These are phyloP conservation scores for Kodamaea neixiangensis DNA, from an alignment of 805 yeast genomes.

Conservation along the genomic window DNA sequence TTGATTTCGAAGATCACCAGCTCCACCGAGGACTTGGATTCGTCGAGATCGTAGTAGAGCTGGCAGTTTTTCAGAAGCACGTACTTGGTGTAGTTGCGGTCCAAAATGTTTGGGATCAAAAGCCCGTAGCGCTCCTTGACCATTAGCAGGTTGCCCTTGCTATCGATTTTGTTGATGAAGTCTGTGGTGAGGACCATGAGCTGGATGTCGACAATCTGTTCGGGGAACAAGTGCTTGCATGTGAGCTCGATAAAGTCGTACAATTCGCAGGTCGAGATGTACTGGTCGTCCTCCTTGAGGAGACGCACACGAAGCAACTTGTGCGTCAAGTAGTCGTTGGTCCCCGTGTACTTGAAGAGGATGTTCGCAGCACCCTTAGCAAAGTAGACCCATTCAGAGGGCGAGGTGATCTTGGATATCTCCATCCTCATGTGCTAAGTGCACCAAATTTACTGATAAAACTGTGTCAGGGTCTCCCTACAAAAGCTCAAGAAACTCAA, in stretches of 20 bases:
- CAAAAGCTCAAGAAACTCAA: background rate
- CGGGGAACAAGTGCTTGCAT: constrained; percentile 33
- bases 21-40: constrained; percentile 7
- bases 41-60: constrained; percentile 22
- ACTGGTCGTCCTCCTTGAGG: constrained; percentile 35
- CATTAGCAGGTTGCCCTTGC: constrained; percentile 30
- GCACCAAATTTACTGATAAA: background rate
- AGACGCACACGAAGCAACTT: constrained; percentile 42
- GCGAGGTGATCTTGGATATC: constrained; percentile 32
- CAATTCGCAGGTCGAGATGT: constrained; percentile 42
- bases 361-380: constrained; percentile 54
- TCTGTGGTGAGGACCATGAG: constrained; percentile 31
- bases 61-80: constrained; percentile 39
- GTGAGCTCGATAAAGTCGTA: constrained; percentile 40
- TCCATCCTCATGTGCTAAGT: constrained; percentile 27
- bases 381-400: constrained; percentile 44
- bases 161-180: constrained; percentile 31
- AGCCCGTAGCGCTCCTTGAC: constrained; percentile 45
- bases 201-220: constrained; percentile 33
- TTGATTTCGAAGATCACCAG: constrained; percentile 49
- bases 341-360: constrained; percentile 44
- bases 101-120: constrained; percentile 43
- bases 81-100: constrained; percentile 29
- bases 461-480: background rate
- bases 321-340: constrained; percentile 28